Evolutionary conservation across 2,329 filamentous ascomycete species (phyloP), one percentile per base, ranked within the genome.

Genomic region (Thermochaetoides dissita): DNA sequence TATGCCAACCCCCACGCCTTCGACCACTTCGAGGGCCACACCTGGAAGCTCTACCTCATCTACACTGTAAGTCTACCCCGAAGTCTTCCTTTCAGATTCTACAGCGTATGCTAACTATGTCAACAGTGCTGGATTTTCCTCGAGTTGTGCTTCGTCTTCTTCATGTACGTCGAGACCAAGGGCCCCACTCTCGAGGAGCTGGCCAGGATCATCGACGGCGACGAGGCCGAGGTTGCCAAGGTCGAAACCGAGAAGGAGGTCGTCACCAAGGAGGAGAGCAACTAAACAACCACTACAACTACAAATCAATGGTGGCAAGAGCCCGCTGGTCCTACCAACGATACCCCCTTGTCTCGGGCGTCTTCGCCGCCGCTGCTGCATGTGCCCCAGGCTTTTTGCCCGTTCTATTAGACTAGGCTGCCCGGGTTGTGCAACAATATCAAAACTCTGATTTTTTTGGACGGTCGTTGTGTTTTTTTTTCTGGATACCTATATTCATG

Each of bases 141-240:
- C 55, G 71, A 75, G 59, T 58, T 76, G 41, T 60, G 56, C 53
- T 72, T 72, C 55, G 66, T 76, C 47, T 76, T 71, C 59, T 70
- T 66, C 55, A 65, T 67, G 62, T 67, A 66, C 53, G 61, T 79
- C 50, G 76, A 82, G 61, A 81, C 76, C 34, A 69, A 68, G 49
- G 75, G 76, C 30, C 72, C 73, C 2, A 79, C 76, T 11, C 74
- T 81, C 32, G 76, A 81, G 60, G 76, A 81, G 59, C 67, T 81
- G 38, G 75, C 73, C 55, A 74, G 74, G 61, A 69, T 81, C 59
- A 80, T 81, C 58, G 76, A 81, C 50, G 76, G 74, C 34, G 70
- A 77, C 30, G 60, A 69, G 11, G 74, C 72, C 32, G 50, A 59
- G 37, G 68, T 70, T 10, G 67, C 62, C 6, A 60, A 63, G 44